phyloP scores from a whole-genome alignment of 345 rosid species.

The Excoecaria cochinchinensis region DNA sequence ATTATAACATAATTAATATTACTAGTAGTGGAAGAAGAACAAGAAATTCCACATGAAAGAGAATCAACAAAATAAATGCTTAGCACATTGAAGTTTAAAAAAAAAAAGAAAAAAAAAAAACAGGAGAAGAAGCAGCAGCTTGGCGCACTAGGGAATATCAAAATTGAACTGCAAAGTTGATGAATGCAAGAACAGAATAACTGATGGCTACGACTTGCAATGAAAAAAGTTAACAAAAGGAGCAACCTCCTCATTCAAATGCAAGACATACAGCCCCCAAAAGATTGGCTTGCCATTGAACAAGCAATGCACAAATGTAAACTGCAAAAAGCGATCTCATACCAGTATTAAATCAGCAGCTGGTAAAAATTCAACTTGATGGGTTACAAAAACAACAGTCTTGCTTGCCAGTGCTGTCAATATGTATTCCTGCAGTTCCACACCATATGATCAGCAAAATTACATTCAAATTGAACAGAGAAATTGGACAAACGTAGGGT shows the following conservation, averaged over 20 bases:
- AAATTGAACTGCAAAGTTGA: constrained; percentile 8
- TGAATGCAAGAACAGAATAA: background rate
- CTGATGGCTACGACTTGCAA: background rate
- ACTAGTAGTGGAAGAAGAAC: background rate
- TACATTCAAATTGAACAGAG: constrained; percentile 13
- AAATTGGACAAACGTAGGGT: constrained; percentile 3
- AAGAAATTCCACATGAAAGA: background rate
- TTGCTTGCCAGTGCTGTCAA: constrained; percentile 76
- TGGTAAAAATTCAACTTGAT: constrained; percentile 99
- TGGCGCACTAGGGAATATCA: background rate
- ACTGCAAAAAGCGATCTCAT: constrained; percentile 31
- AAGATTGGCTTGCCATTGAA: background rate
- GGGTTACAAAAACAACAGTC: constrained; percentile 94
- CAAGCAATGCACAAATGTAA: constrained; percentile 19
- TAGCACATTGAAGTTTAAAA: background rate
- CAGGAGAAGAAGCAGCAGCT: too few relatives aligned
- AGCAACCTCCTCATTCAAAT: background rate
- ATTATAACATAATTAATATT: background rate
- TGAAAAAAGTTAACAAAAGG: background rate
- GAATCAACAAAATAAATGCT: background rate
- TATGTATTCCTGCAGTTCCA: constrained; percentile 83
- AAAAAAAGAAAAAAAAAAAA: too few relatives aligned
- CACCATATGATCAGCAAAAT: constrained; percentile 27
- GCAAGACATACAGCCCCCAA: constrained; percentile 3
- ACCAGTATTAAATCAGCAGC: constrained; percentile 95